Evolutionary conservation across 352 stramenopile genomes (phyloP).

Genomic region (Pilasporangium apinafurcum): DNA sequence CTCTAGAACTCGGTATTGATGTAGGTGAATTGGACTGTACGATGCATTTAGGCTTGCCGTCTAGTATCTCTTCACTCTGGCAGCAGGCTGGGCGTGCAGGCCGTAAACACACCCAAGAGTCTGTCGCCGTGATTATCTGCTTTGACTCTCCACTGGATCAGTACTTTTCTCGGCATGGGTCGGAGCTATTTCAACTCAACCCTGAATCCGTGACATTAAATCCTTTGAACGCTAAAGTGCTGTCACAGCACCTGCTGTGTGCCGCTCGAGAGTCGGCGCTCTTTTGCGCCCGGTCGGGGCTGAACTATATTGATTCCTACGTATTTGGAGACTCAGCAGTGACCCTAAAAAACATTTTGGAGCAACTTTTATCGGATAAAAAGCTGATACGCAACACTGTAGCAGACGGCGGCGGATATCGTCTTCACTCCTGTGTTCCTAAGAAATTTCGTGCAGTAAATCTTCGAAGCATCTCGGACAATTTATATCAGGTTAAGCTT

Average conservation of each 20-base stretch:
- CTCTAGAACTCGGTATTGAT: slow-evolving; percentile 97
- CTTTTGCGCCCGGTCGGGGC: slow-evolving; percentile 52
- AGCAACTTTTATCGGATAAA: slow-evolving; percentile 24
- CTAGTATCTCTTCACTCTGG: slow-evolving; percentile 90
- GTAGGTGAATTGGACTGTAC: slow-evolving; percentile 93
- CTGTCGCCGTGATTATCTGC: slow-evolving; percentile 91
- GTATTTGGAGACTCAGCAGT: slow-evolving; percentile 29
- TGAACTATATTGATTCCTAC: slow-evolving; percentile 55
- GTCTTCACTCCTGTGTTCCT: slow-evolving; percentile 51
- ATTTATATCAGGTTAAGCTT: slow-evolving; percentile 42
- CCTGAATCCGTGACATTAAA: slow-evolving; percentile 85
- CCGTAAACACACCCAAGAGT: slow-evolving; percentile 67
- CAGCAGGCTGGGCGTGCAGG: slow-evolving; percentile 96
- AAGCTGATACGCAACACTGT: slow-evolving; percentile 34
- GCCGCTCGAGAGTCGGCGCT: slow-evolving; percentile 91
- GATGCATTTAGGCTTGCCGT: slow-evolving; percentile 94
- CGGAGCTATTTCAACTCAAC: slow-evolving; percentile 59
- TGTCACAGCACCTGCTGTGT: slow-evolving; percentile 92
- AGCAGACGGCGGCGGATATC: slow-evolving; percentile 32
- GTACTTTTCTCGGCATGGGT: slow-evolving; percentile 65
- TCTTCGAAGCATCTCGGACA: slow-evolving; percentile 61
- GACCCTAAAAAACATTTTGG: background rate
- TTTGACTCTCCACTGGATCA: slow-evolving; percentile 95
- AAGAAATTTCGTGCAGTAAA: slow-evolving; percentile 52
- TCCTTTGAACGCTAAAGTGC: slow-evolving; percentile 76